Base-by-base conservation (phyloP, 73 alveolate species). In the Stentor roeselii region DNA sequence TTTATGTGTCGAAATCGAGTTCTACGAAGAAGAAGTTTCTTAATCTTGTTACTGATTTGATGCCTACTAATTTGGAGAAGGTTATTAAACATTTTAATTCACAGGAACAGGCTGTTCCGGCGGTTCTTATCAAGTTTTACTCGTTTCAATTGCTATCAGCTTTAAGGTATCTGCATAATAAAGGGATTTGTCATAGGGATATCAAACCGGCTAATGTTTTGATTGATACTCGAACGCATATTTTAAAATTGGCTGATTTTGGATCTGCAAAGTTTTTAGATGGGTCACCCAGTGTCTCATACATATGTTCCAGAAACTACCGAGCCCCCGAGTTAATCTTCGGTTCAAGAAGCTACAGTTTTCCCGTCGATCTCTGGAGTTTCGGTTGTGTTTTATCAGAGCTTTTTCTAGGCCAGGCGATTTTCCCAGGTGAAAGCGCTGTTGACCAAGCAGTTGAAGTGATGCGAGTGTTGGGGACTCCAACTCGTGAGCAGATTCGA, bases 351-450 rank as follows among this genome's bases (percentile, higher is more conserved):
- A 59, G 82, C 4, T 86, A 91, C 78, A 83, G 84, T n/a, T 82
- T 83, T 82, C 89, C 86, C 59, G 86, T 91, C 38, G 96, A 91
- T 83, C 83, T 91, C 32, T 91, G 96, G 96, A 87, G 96, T 78
- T 94, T 93, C 60, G 99, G 99, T 38, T 95, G 98, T 82, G 97
- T 95, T n/a, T 89, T 93, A 3, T 93, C 95, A 38, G 99, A 95
- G 82, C 78, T 92, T 87, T 87, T 95, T 59, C 89, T 85, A 58
- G 99, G 99, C 3, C 83, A 83, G 50, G 95, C 96, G 4, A 58
- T 91, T 41, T 91, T 91, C 83, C 89, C 91, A 38, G 96, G 96
- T 21, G 88, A 60, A 42, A 67, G 82, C 32, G 88, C 95, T 15
- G 93, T 91, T 80, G 96, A 91, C 60, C 89, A 91, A 91, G 76